Conservation (phyloP, 225 moss, liverwort and hornwort genomes). For the Climacium dendroides region DNA sequence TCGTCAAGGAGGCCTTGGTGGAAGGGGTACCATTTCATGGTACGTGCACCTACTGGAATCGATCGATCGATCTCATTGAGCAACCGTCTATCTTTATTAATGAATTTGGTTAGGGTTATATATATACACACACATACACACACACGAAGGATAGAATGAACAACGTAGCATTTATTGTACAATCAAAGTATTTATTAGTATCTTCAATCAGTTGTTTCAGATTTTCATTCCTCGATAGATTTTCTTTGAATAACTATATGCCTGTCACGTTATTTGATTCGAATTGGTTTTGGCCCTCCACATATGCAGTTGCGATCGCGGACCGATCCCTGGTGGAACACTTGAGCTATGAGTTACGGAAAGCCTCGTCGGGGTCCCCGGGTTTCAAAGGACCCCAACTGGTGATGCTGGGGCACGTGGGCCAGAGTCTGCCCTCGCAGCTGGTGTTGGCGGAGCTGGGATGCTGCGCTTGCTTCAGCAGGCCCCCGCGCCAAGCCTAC, state of each 20-base stretch:
- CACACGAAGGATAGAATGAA: neutral
- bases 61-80: neutral
- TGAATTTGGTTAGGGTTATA: neutral
- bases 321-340: constrained; percentile 20
- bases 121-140: neutral
- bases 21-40: constrained; percentile 13
- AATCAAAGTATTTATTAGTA: neutral
- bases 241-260: neutral
- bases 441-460: constrained; percentile 21
- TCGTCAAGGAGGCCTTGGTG: constrained; percentile 8
- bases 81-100: neutral
- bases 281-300: neutral
- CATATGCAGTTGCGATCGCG: constrained; percentile 17
- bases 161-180: neutral
- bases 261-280: neutral
- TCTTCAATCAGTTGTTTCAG: neutral
- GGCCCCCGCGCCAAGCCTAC: constrained; percentile 35
- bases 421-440: constrained; percentile 29
- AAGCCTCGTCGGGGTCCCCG: neutral
- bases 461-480: constrained; percentile 33
- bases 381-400: constrained; percentile 23
- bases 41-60: neutral
- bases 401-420: constrained; percentile 33
- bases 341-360: constrained; percentile 11
- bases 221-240: neutral